These are phyloP conservation scores for Solanum bulbocastanum DNA, from an alignment of 257 asterid species.

Conservation along the genomic window DNA sequence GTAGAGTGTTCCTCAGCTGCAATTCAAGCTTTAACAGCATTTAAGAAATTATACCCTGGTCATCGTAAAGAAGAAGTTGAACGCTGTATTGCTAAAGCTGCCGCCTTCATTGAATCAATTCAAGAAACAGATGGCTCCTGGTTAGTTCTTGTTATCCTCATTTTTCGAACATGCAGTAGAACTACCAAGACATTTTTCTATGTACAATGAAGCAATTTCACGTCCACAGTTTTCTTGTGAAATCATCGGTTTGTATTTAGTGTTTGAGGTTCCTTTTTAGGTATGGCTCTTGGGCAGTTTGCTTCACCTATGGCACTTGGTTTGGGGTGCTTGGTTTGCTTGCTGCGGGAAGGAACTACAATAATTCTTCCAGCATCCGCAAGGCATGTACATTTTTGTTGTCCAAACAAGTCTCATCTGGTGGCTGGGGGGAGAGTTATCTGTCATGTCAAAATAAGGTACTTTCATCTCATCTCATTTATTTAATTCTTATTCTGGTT, in stretches of 20 bases:
- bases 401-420: slow-evolving; percentile 85
- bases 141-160: slow-evolving; percentile 32
- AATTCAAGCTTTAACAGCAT: slow-evolving; percentile 70
- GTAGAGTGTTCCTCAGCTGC: slow-evolving; percentile 98
- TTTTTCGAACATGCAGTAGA: neutral
- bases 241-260: neutral
- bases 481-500: neutral
- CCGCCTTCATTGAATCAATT: slow-evolving; percentile 55
- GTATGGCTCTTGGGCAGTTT: slow-evolving; percentile 98
- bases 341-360: slow-evolving; percentile 67
- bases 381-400: slow-evolving; percentile 85
- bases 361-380: slow-evolving; percentile 48
- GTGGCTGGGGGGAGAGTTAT: slow-evolving; percentile 99
- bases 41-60: slow-evolving; percentile 73
- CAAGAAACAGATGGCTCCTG: slow-evolving; percentile 92
- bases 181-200: neutral
- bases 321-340: slow-evolving; percentile 83
- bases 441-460: slow-evolving; percentile 96
- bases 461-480: neutral
- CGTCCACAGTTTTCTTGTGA: neutral
- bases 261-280: slow-evolving; percentile 14
- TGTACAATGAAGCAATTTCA: neutral
- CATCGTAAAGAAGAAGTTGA: slow-evolving; percentile 75
- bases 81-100: slow-evolving; percentile 53
- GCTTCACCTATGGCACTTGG: slow-evolving; percentile 94